Percentiles rank a stretch among this genome's conserved stretches.
These are phyloP conservation scores for Cairneyella variabilis DNA, from an alignment of 495 filamentous ascomycete species.

Conservation along the genomic window DNA sequence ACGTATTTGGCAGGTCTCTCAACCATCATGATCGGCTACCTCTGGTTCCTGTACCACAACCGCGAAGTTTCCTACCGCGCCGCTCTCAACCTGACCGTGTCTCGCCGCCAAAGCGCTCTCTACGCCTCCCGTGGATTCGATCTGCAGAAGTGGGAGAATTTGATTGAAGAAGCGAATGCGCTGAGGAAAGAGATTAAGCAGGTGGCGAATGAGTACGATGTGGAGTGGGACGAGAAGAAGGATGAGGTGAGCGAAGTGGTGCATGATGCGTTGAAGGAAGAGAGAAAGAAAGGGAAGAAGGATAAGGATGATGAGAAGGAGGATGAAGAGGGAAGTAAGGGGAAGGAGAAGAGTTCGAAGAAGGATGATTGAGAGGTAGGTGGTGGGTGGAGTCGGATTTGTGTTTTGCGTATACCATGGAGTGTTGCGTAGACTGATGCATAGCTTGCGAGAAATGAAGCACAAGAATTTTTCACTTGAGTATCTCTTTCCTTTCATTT, in stretches of 20 bases:
- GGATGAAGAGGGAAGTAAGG: conserved; percentile 28
- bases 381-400: neutral
- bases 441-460: too few species aligned
- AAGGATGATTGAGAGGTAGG: conserved; percentile 3
- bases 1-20: conserved; percentile 82
- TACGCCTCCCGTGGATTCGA: conserved; percentile 77
- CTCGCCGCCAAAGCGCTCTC: conserved; percentile 67
- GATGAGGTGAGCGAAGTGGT: conserved; percentile 76
- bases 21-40: conserved; percentile 82
- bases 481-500: too few species aligned
- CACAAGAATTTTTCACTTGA: too few species aligned
- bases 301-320: conserved; percentile 36
- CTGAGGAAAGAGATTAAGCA: conserved; percentile 75
- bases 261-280: conserved; percentile 63
- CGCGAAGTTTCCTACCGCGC: conserved; percentile 81
- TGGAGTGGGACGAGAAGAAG: conserved; percentile 83
- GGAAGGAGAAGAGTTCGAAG: conserved; percentile 38
- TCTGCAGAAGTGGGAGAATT: conserved; percentile 65
- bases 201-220: conserved; percentile 85
- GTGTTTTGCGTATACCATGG: too few species aligned
- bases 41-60: conserved; percentile 94
- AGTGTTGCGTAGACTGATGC: too few species aligned
- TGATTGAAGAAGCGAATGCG: conserved; percentile 79
- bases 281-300: conserved; percentile 44
- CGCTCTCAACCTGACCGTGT: conserved; percentile 82